Percentiles rank a stretch among this genome's conserved stretches.
Evolutionary conservation across 2,329 filamentous ascomycete species (phyloP).

Genomic region (Penicillium sclerotigenum): DNA sequence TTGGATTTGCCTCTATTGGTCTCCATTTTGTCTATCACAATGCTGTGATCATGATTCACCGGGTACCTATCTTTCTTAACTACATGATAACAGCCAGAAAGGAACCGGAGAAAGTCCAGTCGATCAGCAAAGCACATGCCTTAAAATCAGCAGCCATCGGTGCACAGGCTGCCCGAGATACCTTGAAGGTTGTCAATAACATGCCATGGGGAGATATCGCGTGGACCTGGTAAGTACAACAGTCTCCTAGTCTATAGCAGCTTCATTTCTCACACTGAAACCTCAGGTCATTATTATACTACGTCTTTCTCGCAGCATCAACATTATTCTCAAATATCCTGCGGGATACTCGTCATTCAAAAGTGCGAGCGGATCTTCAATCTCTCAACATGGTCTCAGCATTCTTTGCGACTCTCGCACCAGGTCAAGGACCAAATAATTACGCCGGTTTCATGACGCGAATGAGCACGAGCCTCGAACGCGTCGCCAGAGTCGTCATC

Average conservation of each 20-base stretch:
- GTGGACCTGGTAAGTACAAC: conserved; percentile 74
- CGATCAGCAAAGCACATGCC: conserved; percentile 73
- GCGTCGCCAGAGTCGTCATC: conserved; percentile 80
- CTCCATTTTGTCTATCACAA: conserved; percentile 96
- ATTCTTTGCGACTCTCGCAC: conserved; percentile 80
- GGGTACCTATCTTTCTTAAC: conserved; percentile 90
- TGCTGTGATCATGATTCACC: conserved; percentile 90
- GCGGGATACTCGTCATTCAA: conserved; percentile 79
- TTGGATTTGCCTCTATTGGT: conserved; percentile 86
- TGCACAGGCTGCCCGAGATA: conserved; percentile 83
- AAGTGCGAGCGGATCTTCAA: conserved; percentile 77
- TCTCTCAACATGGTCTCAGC: conserved; percentile 85
- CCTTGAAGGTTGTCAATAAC: conserved; percentile 86
- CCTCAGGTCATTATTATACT: conserved; percentile 77
- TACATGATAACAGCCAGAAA: conserved; percentile 76
- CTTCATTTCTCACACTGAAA: background rate
- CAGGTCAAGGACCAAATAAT: conserved; percentile 72
- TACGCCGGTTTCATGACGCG: conserved; percentile 87
- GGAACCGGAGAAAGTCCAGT: conserved; percentile 43
- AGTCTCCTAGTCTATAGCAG: background rate
- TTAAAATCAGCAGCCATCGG: conserved; percentile 85
- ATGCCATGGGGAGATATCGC: conserved; percentile 89
- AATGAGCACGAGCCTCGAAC: conserved; percentile 86
- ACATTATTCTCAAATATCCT: conserved; percentile 91
- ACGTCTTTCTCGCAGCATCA: conserved; percentile 86